Evolutionary conservation across 2,329 filamentous ascomycete species (phyloP).

Genomic region (Plectosphaerella cucumerina): DNA sequence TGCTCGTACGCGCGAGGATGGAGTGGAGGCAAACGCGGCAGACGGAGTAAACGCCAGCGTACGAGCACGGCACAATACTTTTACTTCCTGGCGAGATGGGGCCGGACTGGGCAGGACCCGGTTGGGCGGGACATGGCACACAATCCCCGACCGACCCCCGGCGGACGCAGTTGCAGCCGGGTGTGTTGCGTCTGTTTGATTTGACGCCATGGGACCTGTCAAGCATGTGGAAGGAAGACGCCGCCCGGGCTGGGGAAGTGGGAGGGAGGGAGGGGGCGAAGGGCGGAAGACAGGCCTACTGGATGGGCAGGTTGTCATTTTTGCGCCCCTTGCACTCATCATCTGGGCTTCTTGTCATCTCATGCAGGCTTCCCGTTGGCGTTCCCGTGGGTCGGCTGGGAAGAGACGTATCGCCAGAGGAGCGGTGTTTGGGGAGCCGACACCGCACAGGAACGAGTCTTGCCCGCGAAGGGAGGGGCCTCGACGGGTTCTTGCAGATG

Average conservation of each 20-base stretch:
- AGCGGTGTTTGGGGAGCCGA: background rate
- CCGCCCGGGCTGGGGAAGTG: background rate
- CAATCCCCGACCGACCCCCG: too few species aligned
- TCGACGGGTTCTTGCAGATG: background rate
- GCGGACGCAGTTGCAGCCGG: too few species aligned
- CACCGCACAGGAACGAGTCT: background rate
- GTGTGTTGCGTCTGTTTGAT: background rate
- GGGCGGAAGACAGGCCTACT: background rate
- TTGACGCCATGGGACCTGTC: slow-evolving; percentile 2
- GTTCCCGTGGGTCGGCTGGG: background rate
- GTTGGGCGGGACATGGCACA: too few species aligned
- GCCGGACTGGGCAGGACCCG: too few species aligned
- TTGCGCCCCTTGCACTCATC: too few species aligned
- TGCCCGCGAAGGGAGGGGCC: background rate
- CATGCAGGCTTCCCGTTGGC: background rate
- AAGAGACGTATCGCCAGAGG: background rate
- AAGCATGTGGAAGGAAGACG: slow-evolving; percentile 2
- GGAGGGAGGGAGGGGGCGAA: too few species aligned
- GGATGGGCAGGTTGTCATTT: background rate
- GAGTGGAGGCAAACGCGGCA: too few species aligned
- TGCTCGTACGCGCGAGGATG: too few species aligned
- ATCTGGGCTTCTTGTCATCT: background rate
- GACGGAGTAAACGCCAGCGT: too few species aligned
- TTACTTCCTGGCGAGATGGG: too few species aligned
- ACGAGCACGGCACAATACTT: too few species aligned